phyloP scores from a whole-genome alignment of 495 filamentous ascomycete species.

The Penicillium coffeae region DNA sequence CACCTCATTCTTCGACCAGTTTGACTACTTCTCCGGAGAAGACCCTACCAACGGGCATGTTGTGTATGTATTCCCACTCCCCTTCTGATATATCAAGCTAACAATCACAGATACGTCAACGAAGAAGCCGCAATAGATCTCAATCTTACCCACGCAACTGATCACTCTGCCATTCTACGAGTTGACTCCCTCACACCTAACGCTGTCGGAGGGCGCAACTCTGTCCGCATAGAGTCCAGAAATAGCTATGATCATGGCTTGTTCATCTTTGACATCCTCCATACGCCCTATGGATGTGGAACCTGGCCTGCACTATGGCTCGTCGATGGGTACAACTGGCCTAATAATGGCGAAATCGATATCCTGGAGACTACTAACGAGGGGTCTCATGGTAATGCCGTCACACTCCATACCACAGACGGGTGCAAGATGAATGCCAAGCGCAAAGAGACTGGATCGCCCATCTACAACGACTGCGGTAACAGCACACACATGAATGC shows the following conservation, averaged over 20 bases:
- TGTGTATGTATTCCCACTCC: conserved; percentile 27
- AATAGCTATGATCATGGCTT: conserved; percentile 46
- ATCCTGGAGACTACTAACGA: conserved; percentile 45
- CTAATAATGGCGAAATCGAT: conserved; percentile 50
- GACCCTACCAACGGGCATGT: conserved; percentile 53
- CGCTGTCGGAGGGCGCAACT: conserved; percentile 45
- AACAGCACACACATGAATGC: conserved; percentile 35
- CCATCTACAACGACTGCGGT: conserved; percentile 30
- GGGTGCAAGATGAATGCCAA: conserved; percentile 46
- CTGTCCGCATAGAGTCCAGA: conserved; percentile 53
- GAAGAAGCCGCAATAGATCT: conserved; percentile 23
- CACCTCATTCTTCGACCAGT: conserved; percentile 46
- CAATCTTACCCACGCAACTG: conserved; percentile 51
- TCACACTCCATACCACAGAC: conserved; percentile 41
- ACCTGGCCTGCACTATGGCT: conserved; percentile 63
- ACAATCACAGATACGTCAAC: conserved; percentile 29
- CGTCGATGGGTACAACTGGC: conserved; percentile 58
- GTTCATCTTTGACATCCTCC: conserved; percentile 54
- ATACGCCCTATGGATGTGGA: conserved; percentile 48
- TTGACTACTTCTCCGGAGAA: conserved; percentile 49
- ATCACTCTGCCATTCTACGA: conserved; percentile 45
- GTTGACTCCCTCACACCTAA: conserved; percentile 48
- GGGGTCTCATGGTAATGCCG: conserved; percentile 41
- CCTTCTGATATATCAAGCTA: neutral
- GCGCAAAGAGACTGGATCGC: conserved; percentile 37